Evolutionary conservation across 345 rosid genomes (phyloP), one percentile per base, ranked within the genome.

Genomic region (Salix brachista): DNA sequence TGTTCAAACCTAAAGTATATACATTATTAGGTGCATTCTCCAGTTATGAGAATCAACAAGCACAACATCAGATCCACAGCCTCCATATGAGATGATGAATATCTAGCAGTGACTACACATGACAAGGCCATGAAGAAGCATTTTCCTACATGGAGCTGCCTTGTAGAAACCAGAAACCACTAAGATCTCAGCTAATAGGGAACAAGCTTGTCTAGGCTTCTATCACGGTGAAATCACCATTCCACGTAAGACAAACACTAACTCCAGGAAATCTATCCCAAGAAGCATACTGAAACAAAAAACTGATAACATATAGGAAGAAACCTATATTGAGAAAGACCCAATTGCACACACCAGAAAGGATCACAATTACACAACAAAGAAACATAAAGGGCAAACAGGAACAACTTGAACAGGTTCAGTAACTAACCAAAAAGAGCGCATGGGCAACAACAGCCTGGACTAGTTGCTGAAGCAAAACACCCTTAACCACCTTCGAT

Each of bases 401-500:
- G 25, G 37, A 71, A 17, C 3, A 2, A 26, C 42, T 30, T 32
- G 67, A 75, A 26, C n/a, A 18, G 28, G 62, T 44, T 34, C 2
- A 58, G 60, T 2, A 67, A 85, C 91, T 78, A 54, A 91, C 91
- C 90, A 83, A 66, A 68, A 91, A 91, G 80, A 91, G 88, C 14
- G 72, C 79, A 73, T 91, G 91, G 71, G 91, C 95, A 79, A 88
- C 84, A 2, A 85, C 81, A 6, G 90, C 91, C 76, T 91, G 96
- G 67, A 85, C 84, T 12, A 91, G 85, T 81, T 91, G 93, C 78
- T 91, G 96, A 85, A 91, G 88, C 77, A 91, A 74, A 50, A 91
- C 96, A 54, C 96, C 93, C 72, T 84, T 88, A 46, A 89, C 75
- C 19, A 91, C 93, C 8, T 72, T 69, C 14, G 80, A 69, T 6